These are phyloP conservation scores for Talinum fruticosum DNA, from an alignment of 148 eudicot species.

Conservation along the genomic window DNA sequence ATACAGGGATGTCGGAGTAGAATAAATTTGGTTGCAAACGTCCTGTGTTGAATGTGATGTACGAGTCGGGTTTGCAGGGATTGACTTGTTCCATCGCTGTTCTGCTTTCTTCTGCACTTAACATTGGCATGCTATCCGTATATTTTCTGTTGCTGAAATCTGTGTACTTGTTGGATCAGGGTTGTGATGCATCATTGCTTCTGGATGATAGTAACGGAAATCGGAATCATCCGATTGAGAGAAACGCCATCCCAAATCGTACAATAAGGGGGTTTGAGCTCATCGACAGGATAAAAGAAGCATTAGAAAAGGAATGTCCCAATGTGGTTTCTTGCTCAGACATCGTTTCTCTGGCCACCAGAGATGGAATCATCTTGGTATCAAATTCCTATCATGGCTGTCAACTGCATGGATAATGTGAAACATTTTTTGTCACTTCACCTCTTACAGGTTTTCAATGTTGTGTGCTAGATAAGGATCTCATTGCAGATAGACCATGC, in stretches of 20 bases:
- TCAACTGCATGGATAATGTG: neutral
- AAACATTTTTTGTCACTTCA: neutral
- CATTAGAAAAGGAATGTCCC: slow-evolving; percentile 27
- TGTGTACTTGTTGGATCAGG: slow-evolving; percentile 15
- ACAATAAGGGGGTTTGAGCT: slow-evolving; percentile 26
- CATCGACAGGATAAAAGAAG: slow-evolving; percentile 30
- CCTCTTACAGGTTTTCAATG: neutral
- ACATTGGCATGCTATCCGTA: neutral
- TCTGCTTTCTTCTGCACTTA: neutral
- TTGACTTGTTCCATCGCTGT: neutral
- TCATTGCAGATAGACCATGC: neutral
- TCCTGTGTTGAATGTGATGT: neutral
- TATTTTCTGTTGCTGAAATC: neutral
- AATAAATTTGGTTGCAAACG: neutral
- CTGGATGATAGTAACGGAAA: slow-evolving; percentile 28
- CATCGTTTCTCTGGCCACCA: slow-evolving; percentile 32
- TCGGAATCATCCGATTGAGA: slow-evolving; percentile 24
- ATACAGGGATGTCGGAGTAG: neutral
- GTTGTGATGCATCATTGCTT: slow-evolving; percentile 37
- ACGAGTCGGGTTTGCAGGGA: neutral
- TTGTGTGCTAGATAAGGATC: neutral
- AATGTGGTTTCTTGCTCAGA: slow-evolving; percentile 30
- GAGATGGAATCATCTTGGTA: slow-evolving; percentile 34
- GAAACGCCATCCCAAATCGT: slow-evolving; percentile 27
- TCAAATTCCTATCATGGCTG: neutral